Evolutionary conservation across 495 filamentous ascomycete species (phyloP).

Genomic region (Chaetomium cochliodes): DNA sequence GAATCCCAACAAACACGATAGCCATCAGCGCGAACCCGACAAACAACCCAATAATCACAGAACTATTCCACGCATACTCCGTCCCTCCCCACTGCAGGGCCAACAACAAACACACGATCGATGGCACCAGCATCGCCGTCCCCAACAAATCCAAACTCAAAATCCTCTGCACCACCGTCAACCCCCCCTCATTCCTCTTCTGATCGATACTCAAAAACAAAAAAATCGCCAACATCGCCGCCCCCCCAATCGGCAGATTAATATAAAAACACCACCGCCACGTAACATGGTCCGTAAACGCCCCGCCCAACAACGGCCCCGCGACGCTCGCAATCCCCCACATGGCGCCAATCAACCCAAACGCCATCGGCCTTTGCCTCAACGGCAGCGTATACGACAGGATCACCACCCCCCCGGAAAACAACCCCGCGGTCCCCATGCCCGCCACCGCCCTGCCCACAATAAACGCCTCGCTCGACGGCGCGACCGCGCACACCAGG

Average conservation of each 20-base stretch:
- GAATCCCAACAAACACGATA: constrained; percentile 49
- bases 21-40: constrained; percentile 49
- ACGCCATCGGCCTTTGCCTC: constrained; percentile 65
- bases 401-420: constrained; percentile 60
- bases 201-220: constrained; percentile 51
- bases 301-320: constrained; percentile 48
- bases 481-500: constrained; percentile 53
- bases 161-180: constrained; percentile 40
- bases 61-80: constrained; percentile 52
- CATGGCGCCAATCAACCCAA: constrained; percentile 77
- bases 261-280: constrained; percentile 62
- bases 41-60: constrained; percentile 48
- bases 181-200: constrained; percentile 33
- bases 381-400: constrained; percentile 68
- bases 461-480: constrained; percentile 51
- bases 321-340: constrained; percentile 67
- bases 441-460: constrained; percentile 55
- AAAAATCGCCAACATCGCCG: constrained; percentile 54
- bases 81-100: constrained; percentile 65
- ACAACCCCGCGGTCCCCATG: constrained; percentile 52
- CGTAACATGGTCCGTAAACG: constrained; percentile 46
- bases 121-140: constrained; percentile 51
- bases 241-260: constrained; percentile 61
- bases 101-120: constrained; percentile 57
- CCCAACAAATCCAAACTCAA: constrained; percentile 55